Evolutionary conservation across 2,329 filamentous ascomycete species (phyloP), one percentile per base, ranked within the genome.

Genomic region (Neurospora crassa): DNA sequence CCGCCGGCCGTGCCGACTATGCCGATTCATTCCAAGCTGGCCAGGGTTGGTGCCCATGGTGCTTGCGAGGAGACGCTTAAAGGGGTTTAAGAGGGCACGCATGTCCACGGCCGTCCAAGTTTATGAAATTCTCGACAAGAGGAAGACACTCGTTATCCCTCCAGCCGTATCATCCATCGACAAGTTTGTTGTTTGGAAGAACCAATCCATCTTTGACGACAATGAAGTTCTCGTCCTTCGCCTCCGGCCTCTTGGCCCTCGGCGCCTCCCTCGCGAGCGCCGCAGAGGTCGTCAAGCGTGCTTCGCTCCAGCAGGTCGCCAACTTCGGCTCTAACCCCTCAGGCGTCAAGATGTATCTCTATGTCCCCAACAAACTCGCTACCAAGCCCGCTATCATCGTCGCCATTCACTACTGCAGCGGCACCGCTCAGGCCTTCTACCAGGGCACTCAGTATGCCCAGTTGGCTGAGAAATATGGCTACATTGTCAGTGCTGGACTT

Each of bases 341-440:
- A 12, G 75, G 74, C 16, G 75, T 74, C 20, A 75, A 76, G 71
- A 78, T 79, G 75, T 79, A 76, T 72, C 77, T 79, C 68, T 79
- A 79, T 59, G 78, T 79, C 6, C 81, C 82, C 1, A 77, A 79
- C 70, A 80, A 75, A 10, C 75, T 83, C 6, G 77, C 78, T 0
- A 75, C 82, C 1, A 84, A 81, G 12, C 85, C 86, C 0, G 82
- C 81, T 1, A 81, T 89, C 45, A 79, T 89, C 24, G 84, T 89
- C 3, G 87, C 84, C 2, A 81, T 87, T 72, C 84, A 89, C 79
- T 88, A 85, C 79, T 90, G 88, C 79, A 81, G 79, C 29, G 87
- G 87, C 11, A 85, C 83, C 0, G 87, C 84, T 0, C 78, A 83
- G 71, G 83, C 81, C 6, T 89, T 85, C 78, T 87, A 84, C 76